These are phyloP conservation scores for Sarcodon aspratus DNA, from an alignment of 768 basidiomycete genomes.

Conservation along the genomic window DNA sequence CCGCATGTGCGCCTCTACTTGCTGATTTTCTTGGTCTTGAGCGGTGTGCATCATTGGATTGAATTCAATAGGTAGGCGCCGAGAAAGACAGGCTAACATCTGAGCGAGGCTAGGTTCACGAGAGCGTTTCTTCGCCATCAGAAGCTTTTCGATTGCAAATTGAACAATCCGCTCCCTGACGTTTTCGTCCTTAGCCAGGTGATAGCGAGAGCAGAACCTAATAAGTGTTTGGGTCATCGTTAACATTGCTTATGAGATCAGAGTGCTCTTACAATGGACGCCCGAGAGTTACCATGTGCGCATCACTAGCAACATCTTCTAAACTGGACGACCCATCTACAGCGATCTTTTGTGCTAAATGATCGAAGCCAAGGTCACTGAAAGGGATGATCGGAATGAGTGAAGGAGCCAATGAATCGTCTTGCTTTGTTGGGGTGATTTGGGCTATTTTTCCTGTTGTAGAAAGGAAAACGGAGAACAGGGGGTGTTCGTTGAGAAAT, in stretches of 20 bases:
- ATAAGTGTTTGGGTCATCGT: neutral
- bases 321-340: slow-evolving; percentile 4
- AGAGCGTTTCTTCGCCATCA: too few species aligned
- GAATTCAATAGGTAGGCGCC: slow-evolving; percentile 19
- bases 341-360: slow-evolving; percentile 8
- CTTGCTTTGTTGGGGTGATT: slow-evolving; percentile 1
- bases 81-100: slow-evolving; percentile 5
- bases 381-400: too few species aligned
- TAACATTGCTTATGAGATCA: neutral
- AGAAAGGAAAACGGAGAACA: slow-evolving; percentile 14
- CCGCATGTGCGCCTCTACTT: slow-evolving; percentile 22
- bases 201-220: slow-evolving; percentile 8
- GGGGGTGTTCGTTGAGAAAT: slow-evolving; percentile 4
- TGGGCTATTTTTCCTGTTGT: slow-evolving; percentile 11
- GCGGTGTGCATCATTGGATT: too few species aligned
- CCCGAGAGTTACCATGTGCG: slow-evolving; percentile 12
- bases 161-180: slow-evolving; percentile 3
- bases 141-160: slow-evolving; percentile 5
- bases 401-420: too few species aligned
- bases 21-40: slow-evolving; percentile 8
- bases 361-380: slow-evolving; percentile 14
- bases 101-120: neutral
- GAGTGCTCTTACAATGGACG: slow-evolving; percentile 14
- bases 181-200: slow-evolving; percentile 1
- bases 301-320: slow-evolving; percentile 7